Evolutionary conservation across 176 grass and related monocot species (phyloP).

Genomic region (Tillandsia leiboldiana): DNA sequence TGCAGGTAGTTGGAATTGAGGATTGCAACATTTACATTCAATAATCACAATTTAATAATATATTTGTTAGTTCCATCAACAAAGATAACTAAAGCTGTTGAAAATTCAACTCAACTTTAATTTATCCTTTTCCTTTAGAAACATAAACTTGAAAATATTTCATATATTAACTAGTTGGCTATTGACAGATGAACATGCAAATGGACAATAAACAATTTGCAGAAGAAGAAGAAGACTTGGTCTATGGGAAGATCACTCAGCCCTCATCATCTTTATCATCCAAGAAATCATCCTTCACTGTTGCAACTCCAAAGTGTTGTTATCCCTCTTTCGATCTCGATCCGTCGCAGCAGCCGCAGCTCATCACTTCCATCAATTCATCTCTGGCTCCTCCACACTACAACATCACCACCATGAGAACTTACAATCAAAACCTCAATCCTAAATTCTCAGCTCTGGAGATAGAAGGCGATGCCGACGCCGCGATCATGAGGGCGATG

Average conservation of each 20-base stretch:
- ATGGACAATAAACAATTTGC: background rate
- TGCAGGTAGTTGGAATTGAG: background rate
- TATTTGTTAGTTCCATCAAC: background rate
- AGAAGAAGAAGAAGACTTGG: background rate
- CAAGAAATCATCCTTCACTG: background rate
- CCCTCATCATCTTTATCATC: background rate
- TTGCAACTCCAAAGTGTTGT: background rate
- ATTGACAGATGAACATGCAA: background rate
- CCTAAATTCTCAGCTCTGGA: background rate
- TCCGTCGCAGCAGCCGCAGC: background rate
- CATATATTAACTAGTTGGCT: constrained; percentile 20
- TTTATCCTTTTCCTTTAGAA: constrained; percentile 7
- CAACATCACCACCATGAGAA: background rate
- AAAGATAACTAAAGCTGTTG: background rate
- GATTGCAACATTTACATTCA: background rate
- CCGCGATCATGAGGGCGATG: constrained; percentile 62
- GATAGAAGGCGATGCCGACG: constrained; percentile 23
- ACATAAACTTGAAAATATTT: constrained; percentile 1
- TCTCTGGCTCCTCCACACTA: background rate
- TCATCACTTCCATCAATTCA: background rate
- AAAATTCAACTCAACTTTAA: constrained; percentile 1
- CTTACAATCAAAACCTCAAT: background rate
- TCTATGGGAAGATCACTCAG: background rate
- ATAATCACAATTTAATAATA: background rate
- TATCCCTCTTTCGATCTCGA: background rate